phyloP scores from a whole-genome alignment of 192 early-diverging fungal genomes.

The Phlyctochytrium bullatum region DNA sequence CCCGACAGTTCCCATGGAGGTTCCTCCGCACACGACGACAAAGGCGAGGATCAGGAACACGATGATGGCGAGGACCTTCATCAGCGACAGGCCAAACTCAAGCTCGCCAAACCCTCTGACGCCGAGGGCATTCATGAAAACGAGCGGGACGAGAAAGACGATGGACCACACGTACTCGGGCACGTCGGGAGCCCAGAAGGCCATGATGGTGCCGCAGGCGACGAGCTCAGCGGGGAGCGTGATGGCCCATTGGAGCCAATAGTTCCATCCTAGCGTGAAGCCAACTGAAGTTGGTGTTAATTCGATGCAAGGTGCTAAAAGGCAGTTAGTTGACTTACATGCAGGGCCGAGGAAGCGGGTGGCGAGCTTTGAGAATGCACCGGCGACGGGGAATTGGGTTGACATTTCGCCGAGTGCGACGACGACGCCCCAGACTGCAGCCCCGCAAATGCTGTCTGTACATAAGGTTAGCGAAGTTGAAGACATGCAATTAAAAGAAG shows the following conservation, averaged over 20 bases:
- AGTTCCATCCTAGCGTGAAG: conserved; percentile 43
- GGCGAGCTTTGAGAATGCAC: conserved; percentile 78
- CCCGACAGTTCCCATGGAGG: conserved; percentile 41
- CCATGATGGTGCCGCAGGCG: conserved; percentile 71
- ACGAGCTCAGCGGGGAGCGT: conserved; percentile 65
- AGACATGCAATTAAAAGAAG: no score
- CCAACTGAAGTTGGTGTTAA: conserved; percentile 43
- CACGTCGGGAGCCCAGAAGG: conserved; percentile 55
- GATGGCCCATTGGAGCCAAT: conserved; percentile 37
- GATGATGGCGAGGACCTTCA: conserved; percentile 81
- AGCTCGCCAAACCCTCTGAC: conserved; percentile 68
- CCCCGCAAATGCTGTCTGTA: conserved; percentile 12
- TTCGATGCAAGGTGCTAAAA: no score
- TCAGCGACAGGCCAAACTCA: conserved; percentile 77
- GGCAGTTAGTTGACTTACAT: no score
- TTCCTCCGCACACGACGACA: conserved; percentile 59
- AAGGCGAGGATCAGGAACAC: conserved; percentile 81
- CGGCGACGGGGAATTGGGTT: conserved; percentile 69
- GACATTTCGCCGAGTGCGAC: conserved; percentile 79
- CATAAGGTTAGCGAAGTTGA: no score
- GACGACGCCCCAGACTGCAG: conserved; percentile 40
- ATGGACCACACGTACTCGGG: conserved; percentile 44
- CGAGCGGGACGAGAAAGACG: conserved; percentile 55
- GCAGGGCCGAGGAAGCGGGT: conserved; percentile 75
- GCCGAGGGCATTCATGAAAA: conserved; percentile 60